A percentile compares a stretch with the other conserved stretches of the same genome.
phyloP scores from a whole-genome alignment of 164 flowering plant species.

The Piper longum region DNA sequence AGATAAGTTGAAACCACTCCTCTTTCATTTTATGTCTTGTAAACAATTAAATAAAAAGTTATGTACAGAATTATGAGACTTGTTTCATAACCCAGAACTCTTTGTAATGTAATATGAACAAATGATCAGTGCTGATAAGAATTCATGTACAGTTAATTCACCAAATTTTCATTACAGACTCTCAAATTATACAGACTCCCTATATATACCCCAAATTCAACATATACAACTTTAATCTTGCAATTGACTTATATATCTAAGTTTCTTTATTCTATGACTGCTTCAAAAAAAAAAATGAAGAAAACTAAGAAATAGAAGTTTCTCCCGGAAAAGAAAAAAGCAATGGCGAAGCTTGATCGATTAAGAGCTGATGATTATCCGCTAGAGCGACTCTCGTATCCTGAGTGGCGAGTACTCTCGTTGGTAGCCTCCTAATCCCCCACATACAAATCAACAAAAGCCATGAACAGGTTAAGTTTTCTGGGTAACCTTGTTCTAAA shows the following conservation, averaged over 20 bases:
- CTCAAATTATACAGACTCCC: too few relatives aligned
- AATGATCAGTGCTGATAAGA: too few relatives aligned
- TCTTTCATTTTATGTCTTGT: background rate
- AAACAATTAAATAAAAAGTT: background rate
- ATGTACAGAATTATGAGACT: background rate
- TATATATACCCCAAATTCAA: background rate
- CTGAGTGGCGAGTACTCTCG: background rate
- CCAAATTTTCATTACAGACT: background rate
- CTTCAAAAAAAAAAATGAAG: background rate
- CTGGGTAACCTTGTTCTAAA: background rate
- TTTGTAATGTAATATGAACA: too few relatives aligned
- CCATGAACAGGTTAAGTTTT: background rate
- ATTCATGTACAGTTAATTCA: too few relatives aligned
- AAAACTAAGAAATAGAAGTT: background rate
- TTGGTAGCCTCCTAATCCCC: slow-evolving; percentile 5
- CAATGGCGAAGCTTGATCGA: slow-evolving; percentile 7
- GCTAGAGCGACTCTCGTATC: slow-evolving; percentile 20
- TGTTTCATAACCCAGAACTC: background rate
- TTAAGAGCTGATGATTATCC: slow-evolving; percentile 12
- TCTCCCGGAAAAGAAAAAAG: background rate
- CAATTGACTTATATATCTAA: background rate
- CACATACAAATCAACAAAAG: background rate
- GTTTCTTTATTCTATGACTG: background rate
- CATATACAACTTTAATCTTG: background rate
- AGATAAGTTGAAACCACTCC: background rate